Evolutionary conservation across 1,139 yeast genomes (phyloP).

Genomic region (Debaryomycetaceae sp.): DNA sequence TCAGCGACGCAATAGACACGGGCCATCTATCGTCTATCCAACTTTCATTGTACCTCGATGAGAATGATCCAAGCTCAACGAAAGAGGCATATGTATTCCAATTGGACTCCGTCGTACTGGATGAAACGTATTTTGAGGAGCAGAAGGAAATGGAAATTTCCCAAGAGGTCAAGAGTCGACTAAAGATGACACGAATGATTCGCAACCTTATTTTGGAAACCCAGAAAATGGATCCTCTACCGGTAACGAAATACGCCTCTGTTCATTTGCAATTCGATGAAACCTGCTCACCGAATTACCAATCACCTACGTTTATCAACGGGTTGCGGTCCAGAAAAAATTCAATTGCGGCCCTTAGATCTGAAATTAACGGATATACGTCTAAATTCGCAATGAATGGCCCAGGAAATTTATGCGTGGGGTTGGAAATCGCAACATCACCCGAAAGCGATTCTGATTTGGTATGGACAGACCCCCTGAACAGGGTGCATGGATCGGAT

Average conservation of each 20-base stretch:
- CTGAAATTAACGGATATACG: background rate
- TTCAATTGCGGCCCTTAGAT: conserved; percentile 9
- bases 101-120: conserved; percentile 29
- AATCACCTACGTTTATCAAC: conserved; percentile 27
- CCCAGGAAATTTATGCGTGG: background rate
- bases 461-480: background rate
- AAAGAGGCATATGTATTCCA: conserved; percentile 50
- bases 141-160: background rate
- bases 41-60: conserved; percentile 42
- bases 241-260: conserved; percentile 38
- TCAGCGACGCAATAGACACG: conserved; percentile 38
- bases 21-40: conserved; percentile 43
- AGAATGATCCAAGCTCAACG: conserved; percentile 30
- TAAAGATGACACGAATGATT: conserved; percentile 36
- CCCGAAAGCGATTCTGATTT: background rate
- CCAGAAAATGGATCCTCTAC: conserved; percentile 49
- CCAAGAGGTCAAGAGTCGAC: conserved; percentile 1
- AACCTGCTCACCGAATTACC: conserved; percentile 42
- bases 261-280: conserved; percentile 50
- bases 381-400: background rate
- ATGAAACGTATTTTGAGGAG: background rate
- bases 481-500: background rate
- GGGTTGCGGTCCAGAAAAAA: conserved; percentile 39
- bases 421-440: background rate
- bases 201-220: conserved; percentile 49